A percentile compares a stretch with the other conserved stretches of the same genome.
phyloP scores from a whole-genome alignment of 345 rosid genomes.

The Camelina neglecta region DNA sequence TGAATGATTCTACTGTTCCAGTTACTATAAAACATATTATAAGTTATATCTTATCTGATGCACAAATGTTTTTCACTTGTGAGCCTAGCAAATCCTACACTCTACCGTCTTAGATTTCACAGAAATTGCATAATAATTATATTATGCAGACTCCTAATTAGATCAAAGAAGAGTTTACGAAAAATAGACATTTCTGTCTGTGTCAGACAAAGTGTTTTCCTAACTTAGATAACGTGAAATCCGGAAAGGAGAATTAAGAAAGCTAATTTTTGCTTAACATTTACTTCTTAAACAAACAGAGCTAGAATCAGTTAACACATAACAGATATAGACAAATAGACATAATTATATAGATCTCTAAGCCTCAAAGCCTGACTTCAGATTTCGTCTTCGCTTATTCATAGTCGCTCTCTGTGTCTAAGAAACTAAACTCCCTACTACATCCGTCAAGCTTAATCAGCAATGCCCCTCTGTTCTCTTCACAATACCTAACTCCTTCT shows the following conservation, averaged over 20 bases:
- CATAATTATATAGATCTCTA: conserved; percentile 3
- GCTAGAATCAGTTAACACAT: background rate
- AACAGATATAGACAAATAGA: conserved; percentile 25
- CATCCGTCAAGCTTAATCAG: conserved; percentile 64
- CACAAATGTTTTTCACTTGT: background rate
- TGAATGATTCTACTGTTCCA: conserved; percentile 6
- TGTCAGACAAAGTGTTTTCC: conserved; percentile 3
- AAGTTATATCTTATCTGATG: background rate
- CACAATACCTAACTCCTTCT: conserved; percentile 66
- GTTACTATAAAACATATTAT: too few relatives aligned
- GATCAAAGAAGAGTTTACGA: background rate
- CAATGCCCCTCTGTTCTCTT: conserved; percentile 86
- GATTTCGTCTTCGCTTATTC: conserved; percentile 47
- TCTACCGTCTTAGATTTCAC: background rate
- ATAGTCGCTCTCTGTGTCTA: conserved; percentile 61
- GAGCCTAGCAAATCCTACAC: background rate
- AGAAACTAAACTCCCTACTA: conserved; percentile 67
- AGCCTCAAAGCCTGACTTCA: conserved; percentile 22
- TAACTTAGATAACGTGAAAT: background rate
- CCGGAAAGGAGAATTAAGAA: background rate
- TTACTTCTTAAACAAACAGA: background rate
- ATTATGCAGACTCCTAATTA: background rate
- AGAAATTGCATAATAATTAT: background rate
- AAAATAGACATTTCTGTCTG: background rate
- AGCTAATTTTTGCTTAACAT: conserved; percentile 6